Conservation (phyloP, 108 stramenopile species). For the Bacterosira constricta region DNA sequence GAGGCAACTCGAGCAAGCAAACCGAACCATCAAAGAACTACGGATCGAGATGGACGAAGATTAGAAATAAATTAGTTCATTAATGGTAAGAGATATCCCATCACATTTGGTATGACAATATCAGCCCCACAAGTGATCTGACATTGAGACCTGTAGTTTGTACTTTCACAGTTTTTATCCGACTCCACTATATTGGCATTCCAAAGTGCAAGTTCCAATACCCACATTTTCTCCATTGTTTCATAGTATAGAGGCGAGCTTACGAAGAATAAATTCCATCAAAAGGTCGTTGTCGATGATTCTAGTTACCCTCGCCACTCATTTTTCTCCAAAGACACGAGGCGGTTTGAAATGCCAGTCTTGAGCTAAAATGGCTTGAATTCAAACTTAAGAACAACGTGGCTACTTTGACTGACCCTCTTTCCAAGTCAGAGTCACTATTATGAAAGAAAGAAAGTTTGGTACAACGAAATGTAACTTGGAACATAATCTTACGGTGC, state of each 20-base stretch:
- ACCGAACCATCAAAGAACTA: too few relatives aligned
- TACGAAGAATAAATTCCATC: neutral
- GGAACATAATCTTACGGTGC: conserved; percentile 6
- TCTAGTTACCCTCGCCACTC: conserved; percentile 12
- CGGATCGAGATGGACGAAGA: too few relatives aligned
- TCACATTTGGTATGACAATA: conserved; percentile 15
- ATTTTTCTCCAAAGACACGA: conserved; percentile 1
- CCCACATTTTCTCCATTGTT: conserved; percentile 12
- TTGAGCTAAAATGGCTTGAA: conserved; percentile 20
- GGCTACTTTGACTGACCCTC: neutral
- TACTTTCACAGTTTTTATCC: neutral
- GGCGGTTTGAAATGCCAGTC: conserved; percentile 11
- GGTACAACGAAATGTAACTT: neutral
- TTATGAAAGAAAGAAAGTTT: neutral
- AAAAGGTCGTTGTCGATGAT: neutral
- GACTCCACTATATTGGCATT: conserved; percentile 1
- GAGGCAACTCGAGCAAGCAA: too few relatives aligned
- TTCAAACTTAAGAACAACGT: conserved; percentile 7
- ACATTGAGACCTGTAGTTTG: conserved; percentile 6
- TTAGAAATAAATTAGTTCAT: too few relatives aligned
- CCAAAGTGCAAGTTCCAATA: conserved; percentile 15
- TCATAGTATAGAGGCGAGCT: conserved; percentile 1
- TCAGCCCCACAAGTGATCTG: conserved; percentile 7
- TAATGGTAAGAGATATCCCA: conserved; percentile 1
- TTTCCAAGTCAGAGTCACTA: conserved; percentile 15